phyloP scores from a whole-genome alignment of 2,329 filamentous ascomycete species.

The Colletotrichum musicola region DNA sequence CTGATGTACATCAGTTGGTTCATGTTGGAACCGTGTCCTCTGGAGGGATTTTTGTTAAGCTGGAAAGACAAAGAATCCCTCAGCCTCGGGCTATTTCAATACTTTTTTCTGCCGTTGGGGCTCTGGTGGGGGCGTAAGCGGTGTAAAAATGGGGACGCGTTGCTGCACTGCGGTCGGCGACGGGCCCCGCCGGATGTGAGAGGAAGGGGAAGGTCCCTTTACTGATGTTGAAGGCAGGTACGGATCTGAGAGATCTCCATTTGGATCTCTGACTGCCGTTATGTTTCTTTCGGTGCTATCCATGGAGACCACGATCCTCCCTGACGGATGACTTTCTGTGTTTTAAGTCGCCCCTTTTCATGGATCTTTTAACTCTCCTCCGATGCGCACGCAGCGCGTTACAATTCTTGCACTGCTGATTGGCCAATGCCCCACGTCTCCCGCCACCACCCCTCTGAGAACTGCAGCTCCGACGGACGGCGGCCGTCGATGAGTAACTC shows the following conservation, averaged over 20 bases:
- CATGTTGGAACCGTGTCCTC: constrained; percentile 41
- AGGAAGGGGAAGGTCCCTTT: too few species aligned
- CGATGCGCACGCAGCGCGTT: neutral
- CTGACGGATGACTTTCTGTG: too few species aligned
- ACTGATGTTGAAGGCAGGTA: too few species aligned
- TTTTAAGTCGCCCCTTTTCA: too few species aligned
- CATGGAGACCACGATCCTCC: too few species aligned
- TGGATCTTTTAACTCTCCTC: too few species aligned
- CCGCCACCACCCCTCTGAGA: constrained; percentile 6
- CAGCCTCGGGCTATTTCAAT: constrained; percentile 34
- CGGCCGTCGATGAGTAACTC: constrained; percentile 21
- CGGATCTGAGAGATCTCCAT: too few species aligned
- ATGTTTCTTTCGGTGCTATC: too few species aligned
- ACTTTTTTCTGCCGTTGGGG: constrained; percentile 36
- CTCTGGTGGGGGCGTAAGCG: constrained; percentile 21
- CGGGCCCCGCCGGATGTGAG: neutral
- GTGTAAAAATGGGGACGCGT: constrained; percentile 21
- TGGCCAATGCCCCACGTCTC: constrained; percentile 34
- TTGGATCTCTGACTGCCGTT: too few species aligned
- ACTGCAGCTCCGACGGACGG: constrained; percentile 34
- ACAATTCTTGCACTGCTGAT: constrained; percentile 6
- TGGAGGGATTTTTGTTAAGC: constrained; percentile 22
- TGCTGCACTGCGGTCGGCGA: constrained; percentile 12
- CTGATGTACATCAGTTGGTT: constrained; percentile 33
- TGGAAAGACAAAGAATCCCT: constrained; percentile 25